Evolutionary conservation across 2,329 filamentous ascomycete genomes (phyloP).

Genomic region (Diplodia seriata): DNA sequence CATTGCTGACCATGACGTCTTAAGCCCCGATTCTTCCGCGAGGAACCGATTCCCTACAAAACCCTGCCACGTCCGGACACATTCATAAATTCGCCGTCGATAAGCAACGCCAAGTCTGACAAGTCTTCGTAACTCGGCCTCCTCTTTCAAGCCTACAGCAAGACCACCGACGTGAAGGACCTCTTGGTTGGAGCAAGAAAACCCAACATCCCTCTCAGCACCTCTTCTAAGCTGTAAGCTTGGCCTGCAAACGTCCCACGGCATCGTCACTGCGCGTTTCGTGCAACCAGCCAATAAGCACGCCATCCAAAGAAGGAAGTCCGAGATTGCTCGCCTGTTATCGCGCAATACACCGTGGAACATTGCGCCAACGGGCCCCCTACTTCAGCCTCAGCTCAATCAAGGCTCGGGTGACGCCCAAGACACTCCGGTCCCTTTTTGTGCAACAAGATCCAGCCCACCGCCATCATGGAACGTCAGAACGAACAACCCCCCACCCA

Average conservation of each 20-base stretch:
- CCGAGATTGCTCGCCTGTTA: slow-evolving; percentile 12
- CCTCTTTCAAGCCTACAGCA: background rate
- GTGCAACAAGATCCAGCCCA: background rate
- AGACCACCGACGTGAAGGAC: background rate
- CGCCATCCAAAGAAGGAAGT: slow-evolving; percentile 16
- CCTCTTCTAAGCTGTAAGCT: background rate
- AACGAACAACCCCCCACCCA: slow-evolving; percentile 16
- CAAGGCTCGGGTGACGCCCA: background rate
- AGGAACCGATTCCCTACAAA: background rate
- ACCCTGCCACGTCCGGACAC: background rate
- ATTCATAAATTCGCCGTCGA: slow-evolving; percentile 2
- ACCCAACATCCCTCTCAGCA: background rate
- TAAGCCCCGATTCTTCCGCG: background rate
- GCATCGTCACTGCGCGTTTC: background rate
- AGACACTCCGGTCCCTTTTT: background rate
- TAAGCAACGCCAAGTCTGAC: slow-evolving; percentile 5
- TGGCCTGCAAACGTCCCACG: background rate
- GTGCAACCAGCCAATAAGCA: slow-evolving; percentile 22
- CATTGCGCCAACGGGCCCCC: slow-evolving; percentile 17
- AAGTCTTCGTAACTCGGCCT: background rate
- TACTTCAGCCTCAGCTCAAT: slow-evolving; percentile 6
- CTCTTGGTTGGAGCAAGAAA: background rate
- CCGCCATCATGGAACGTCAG: slow-evolving; percentile 18
- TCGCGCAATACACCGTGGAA: slow-evolving; percentile 19
- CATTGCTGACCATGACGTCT: slow-evolving; percentile 17